Percentiles rank a stretch among this genome's conserved stretches.
phyloP scores from a whole-genome alignment of 768 basidiomycete species.

The Phlebiopsis flavidoalba region DNA sequence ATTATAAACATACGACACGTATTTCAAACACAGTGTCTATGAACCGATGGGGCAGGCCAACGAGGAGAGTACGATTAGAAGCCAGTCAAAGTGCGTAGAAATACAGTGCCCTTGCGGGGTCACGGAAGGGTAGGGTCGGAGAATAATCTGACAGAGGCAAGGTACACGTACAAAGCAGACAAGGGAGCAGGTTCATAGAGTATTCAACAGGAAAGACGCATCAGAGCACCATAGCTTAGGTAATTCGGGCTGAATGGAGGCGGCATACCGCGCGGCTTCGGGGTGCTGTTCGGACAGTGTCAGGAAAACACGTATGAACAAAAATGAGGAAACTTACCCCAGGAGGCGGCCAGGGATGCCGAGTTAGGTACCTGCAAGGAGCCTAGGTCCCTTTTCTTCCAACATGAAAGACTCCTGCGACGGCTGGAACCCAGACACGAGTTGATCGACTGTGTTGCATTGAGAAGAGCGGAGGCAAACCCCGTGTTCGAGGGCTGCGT shows the following conservation, averaged over 20 bases:
- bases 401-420: conserved; percentile 63
- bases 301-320: background rate
- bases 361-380: conserved; percentile 15
- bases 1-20: background rate
- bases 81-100: background rate
- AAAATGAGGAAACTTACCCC: background rate
- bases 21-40: background rate
- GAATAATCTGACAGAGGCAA: background rate
- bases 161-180: background rate
- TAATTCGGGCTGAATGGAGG: background rate
- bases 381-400: conserved; percentile 54
- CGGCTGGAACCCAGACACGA: conserved; percentile 49
- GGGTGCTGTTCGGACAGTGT: conserved; percentile 6
- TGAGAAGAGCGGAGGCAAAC: conserved; percentile 21
- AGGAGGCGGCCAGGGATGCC: conserved; percentile 36
- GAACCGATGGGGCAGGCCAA: background rate
- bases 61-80: background rate
- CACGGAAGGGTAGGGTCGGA: background rate
- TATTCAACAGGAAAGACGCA: background rate
- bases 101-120: background rate
- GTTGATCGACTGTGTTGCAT: conserved; percentile 49
- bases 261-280: conserved; percentile 7
- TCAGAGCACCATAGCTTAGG: background rate
- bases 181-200: background rate
- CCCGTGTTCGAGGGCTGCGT: conserved; percentile 20